These are phyloP conservation scores for Senna siamea DNA, from an alignment of 306 rosid species.

Conservation along the genomic window DNA sequence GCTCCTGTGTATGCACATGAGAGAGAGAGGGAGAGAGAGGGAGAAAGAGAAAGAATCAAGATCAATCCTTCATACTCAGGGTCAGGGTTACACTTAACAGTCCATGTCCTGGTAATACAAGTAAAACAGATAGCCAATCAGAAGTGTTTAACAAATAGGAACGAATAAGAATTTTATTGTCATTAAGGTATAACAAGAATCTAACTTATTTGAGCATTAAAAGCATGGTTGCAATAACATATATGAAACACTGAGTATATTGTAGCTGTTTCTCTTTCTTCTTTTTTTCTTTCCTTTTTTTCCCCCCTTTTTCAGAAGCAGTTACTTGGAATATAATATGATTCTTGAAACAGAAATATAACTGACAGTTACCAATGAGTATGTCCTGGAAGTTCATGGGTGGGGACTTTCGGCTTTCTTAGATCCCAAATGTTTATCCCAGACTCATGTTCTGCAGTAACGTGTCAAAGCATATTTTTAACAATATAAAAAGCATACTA, in stretches of 20 bases:
- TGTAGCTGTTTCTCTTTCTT: not conserved
- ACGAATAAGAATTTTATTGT: slow-evolving; percentile 6
- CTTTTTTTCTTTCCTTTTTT: not conserved
- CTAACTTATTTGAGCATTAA: slow-evolving; percentile 4
- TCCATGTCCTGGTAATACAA: slow-evolving; percentile 79
- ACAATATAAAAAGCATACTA: slow-evolving; percentile 19
- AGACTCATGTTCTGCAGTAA: slow-evolving; percentile 87
- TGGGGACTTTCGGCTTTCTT: slow-evolving; percentile 75
- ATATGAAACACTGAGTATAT: slow-evolving; percentile 16
- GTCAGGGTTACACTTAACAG: slow-evolving; percentile 90
- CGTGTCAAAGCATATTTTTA: slow-evolving; percentile 54
- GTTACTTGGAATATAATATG: slow-evolving; percentile 4
- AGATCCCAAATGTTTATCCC: slow-evolving; percentile 94
- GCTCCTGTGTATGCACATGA: not conserved
- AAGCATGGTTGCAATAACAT: slow-evolving; percentile 17
- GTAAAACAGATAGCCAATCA: slow-evolving; percentile 44
- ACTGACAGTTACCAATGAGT: slow-evolving; percentile 78
- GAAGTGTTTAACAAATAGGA: slow-evolving; percentile 33
- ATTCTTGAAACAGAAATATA: slow-evolving; percentile 31
- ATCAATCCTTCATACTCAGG: slow-evolving; percentile 75
- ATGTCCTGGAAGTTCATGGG: slow-evolving; percentile 92
- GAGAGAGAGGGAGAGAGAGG: slow-evolving; percentile 36
- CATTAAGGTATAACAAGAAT: slow-evolving; percentile 2
- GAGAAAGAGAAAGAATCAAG: slow-evolving; percentile 67
- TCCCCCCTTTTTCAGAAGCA: no score